Evolutionary conservation across 1,139 yeast genomes (phyloP).

Genomic region (Pichia kudriavzevii): DNA sequence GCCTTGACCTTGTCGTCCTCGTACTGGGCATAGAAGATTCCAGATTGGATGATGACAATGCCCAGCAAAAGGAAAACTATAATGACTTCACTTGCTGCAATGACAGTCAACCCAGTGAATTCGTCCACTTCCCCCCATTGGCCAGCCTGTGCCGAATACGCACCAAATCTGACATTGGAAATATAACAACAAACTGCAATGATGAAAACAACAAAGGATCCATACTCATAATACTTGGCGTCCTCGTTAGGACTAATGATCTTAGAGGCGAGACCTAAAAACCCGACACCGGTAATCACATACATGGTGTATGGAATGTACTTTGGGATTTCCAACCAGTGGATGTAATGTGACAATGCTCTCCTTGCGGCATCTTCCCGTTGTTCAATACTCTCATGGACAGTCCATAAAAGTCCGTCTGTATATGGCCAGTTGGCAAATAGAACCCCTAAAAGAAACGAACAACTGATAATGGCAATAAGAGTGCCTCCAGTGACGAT

Average conservation of each 20-base stretch:
- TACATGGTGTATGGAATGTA: constrained; percentile 57
- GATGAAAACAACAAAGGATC: constrained; percentile 64
- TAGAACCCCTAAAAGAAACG: constrained; percentile 74
- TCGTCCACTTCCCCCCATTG: constrained; percentile 92
- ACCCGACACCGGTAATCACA: constrained; percentile 43
- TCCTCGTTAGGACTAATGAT: constrained; percentile 81
- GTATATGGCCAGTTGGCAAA: constrained; percentile 82
- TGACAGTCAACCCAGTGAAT: constrained; percentile 79
- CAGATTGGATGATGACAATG: constrained; percentile 74
- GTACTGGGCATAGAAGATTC: constrained; percentile 83
- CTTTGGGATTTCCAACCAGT: constrained; percentile 60
- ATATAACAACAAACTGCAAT: constrained; percentile 70
- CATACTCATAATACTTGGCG: constrained; percentile 82
- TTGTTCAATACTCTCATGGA: constrained; percentile 40
- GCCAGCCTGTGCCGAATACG: constrained; percentile 58
- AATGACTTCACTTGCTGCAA: constrained; percentile 85
- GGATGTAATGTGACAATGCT: constrained; percentile 69
- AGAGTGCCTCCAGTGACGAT: constrained; percentile 17
- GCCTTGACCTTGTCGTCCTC: constrained; percentile 54
- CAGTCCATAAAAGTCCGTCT: constrained; percentile 62
- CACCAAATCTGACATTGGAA: constrained; percentile 80
- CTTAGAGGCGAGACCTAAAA: constrained; percentile 68
- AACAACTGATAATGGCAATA: constrained; percentile 34
- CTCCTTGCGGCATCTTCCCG: constrained; percentile 33
- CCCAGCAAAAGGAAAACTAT: constrained; percentile 66